These are phyloP conservation scores for Apiotrichum laibachii DNA, from an alignment of 1,284 basidiomycete species.

Conservation along the genomic window DNA sequence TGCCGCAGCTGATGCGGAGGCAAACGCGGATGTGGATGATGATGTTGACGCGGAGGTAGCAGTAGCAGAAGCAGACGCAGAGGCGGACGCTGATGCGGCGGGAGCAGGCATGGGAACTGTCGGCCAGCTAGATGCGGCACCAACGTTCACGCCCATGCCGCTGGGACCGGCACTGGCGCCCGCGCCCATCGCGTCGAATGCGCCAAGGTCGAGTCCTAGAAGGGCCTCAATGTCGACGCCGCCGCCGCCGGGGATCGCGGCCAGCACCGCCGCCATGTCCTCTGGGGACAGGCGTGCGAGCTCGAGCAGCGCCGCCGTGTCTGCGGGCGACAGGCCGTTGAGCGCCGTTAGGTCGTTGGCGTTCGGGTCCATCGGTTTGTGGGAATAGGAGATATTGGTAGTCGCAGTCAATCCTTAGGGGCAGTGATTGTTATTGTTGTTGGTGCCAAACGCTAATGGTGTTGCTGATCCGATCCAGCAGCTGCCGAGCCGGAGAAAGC, in stretches of 20 bases:
- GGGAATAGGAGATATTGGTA: background rate
- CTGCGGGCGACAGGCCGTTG: background rate
- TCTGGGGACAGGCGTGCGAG: conserved; percentile 8
- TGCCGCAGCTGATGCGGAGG: background rate
- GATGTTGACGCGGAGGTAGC: background rate
- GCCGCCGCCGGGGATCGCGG: background rate
- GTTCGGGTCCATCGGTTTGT: background rate
- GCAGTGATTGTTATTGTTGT: too few species aligned
- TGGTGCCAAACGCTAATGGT: too few species aligned
- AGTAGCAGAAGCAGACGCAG: background rate
- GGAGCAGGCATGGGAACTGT: background rate
- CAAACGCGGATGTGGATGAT: background rate
- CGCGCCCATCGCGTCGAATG: background rate
- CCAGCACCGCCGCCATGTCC: background rate
- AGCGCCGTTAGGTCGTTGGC: conserved; percentile 6
- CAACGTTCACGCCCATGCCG: background rate
- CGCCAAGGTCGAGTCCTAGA: background rate
- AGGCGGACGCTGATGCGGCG: background rate
- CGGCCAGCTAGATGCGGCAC: background rate
- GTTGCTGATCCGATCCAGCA: too few species aligned
- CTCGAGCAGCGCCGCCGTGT: conserved; percentile 8
- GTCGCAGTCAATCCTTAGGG: too few species aligned
- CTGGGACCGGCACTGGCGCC: background rate
- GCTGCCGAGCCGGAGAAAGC: too few species aligned
- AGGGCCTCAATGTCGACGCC: background rate